Base-by-base conservation (phyloP, 139 green algal species). In the Haematococcus sp. region DNA sequence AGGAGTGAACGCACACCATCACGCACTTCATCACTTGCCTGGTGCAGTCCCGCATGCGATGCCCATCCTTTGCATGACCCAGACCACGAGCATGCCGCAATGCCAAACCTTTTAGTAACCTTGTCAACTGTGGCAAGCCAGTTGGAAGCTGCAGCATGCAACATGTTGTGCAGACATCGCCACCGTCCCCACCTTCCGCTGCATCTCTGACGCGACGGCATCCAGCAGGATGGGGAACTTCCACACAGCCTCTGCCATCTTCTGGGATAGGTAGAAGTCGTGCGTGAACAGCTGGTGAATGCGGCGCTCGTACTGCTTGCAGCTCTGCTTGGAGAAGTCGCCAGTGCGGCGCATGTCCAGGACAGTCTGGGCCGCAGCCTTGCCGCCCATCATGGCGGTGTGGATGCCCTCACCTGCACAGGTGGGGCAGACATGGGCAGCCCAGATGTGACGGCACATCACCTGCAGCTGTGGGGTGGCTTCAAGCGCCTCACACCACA, bases 381-480 rank as follows among this genome's bases (percentile, higher is more conserved):
- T 94, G 79, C 92, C 93, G 20, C 88, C 92, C 91, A 97, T 95
- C 84, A 97, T 97, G 76, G 92, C 92, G 5, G 92, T 97, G 88
- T 97, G 92, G 80, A 97, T 97, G 85, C 92, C 92, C 85, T 94
- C 89, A 23, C 86, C 84, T 85, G 70, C 25, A 52, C 20, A 0
- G 31, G 33, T 30, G 31, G 27, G 28, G 17, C 13, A 56, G 34
- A 0, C n/a, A 11, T 49, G 40, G 40, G 40, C 11, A 11, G 40
- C 11, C 7, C 7, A 49, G 40, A 49, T 49, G 7, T 49, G 40
- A 49, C n/a, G n/a, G n/a, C n/a, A n/a, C n/a, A n/a, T n/a, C n/a
- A n/a, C 7, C 40, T 49, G 40, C 40, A 49, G 40, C 7, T 49
- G 40, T 49, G 40, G 40, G 40, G 7, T 7, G 40, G 40, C 7